Conservation (phyloP, 371 early-diverging fungal species). For the Dipsacomyces acuminosporus region DNA sequence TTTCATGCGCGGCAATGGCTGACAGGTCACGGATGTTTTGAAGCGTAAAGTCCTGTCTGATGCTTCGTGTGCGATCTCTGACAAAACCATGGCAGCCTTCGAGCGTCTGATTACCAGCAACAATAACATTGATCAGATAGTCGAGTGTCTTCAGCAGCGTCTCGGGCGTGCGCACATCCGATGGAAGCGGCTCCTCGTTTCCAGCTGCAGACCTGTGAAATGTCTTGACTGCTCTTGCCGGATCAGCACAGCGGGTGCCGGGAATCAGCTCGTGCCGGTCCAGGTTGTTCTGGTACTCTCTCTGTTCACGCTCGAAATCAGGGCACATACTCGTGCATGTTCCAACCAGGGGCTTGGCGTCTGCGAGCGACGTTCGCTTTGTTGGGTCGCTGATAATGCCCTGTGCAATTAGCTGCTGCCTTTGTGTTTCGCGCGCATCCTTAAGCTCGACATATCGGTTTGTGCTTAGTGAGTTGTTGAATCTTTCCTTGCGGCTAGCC, state of each 20-base stretch:
- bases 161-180: conserved; percentile 82
- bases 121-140: conserved; percentile 66
- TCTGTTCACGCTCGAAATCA: conserved; percentile 80
- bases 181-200: conserved; percentile 76
- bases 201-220: conserved; percentile 88
- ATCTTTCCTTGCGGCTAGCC: no score
- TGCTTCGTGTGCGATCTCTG: conserved; percentile 82
- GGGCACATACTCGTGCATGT: conserved; percentile 88
- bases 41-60: conserved; percentile 82
- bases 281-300: conserved; percentile 70
- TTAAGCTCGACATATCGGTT: no score
- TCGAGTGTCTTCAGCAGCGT: conserved; percentile 62
- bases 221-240: conserved; percentile 69
- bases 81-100: conserved; percentile 76
- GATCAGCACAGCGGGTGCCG: conserved; percentile 54
- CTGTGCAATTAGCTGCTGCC: conserved; percentile 25
- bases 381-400: conserved; percentile 10
- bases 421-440: conserved; percentile 35
- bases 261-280: conserved; percentile 68
- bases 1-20: conserved; percentile 72
- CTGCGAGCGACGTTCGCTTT: conserved; percentile 7
- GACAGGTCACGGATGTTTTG: conserved; percentile 69
- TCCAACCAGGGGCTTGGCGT: conserved; percentile 56
- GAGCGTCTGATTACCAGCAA: conserved; percentile 52
- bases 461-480: no score